Evolutionary conservation across 768 basidiomycete species (phyloP).

Genomic region (Pisolithus sp.): DNA sequence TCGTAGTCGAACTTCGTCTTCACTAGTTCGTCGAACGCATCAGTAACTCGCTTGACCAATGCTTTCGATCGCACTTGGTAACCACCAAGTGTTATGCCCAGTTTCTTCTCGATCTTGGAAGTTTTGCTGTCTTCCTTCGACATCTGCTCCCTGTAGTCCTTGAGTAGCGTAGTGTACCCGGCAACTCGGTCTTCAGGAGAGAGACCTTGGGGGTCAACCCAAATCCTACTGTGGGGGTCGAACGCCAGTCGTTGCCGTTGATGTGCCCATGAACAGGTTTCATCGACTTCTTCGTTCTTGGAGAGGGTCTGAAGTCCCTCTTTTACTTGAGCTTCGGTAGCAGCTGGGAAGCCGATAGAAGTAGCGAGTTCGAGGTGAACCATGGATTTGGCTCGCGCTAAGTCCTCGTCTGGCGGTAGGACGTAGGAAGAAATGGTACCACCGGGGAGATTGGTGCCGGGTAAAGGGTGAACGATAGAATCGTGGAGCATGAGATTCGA

Average conservation of each 20-base stretch:
- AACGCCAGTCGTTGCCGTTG: slow-evolving; percentile 58
- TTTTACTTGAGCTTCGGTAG: slow-evolving; percentile 70
- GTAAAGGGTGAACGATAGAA: slow-evolving; percentile 77
- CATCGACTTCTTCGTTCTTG: slow-evolving; percentile 55
- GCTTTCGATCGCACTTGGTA: slow-evolving; percentile 73
- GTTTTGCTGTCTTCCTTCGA: slow-evolving; percentile 75
- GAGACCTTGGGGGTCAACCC: slow-evolving; percentile 64
- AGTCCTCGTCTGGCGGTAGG: slow-evolving; percentile 69
- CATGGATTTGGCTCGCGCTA: slow-evolving; percentile 60
- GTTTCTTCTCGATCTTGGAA: slow-evolving; percentile 84
- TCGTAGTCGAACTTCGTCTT: slow-evolving; percentile 64
- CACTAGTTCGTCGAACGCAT: slow-evolving; percentile 67
- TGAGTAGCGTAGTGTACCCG: slow-evolving; percentile 58
- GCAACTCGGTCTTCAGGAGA: slow-evolving; percentile 51
- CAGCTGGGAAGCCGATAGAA: slow-evolving; percentile 79
- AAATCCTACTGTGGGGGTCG: slow-evolving; percentile 47
- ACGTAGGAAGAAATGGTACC: slow-evolving; percentile 61
- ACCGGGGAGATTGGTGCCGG: slow-evolving; percentile 78
- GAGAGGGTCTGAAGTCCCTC: slow-evolving; percentile 64
- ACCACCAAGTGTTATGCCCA: slow-evolving; percentile 82
- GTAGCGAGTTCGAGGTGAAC: slow-evolving; percentile 79
- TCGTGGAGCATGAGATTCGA: slow-evolving; percentile 80
- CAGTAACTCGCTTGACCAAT: slow-evolving; percentile 54
- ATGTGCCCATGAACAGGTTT: slow-evolving; percentile 64
- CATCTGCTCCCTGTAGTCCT: slow-evolving; percentile 64